These are phyloP conservation scores for Zymoseptoria brevis DNA, from an alignment of 2,329 filamentous ascomycete genomes.

Conservation along the genomic window DNA sequence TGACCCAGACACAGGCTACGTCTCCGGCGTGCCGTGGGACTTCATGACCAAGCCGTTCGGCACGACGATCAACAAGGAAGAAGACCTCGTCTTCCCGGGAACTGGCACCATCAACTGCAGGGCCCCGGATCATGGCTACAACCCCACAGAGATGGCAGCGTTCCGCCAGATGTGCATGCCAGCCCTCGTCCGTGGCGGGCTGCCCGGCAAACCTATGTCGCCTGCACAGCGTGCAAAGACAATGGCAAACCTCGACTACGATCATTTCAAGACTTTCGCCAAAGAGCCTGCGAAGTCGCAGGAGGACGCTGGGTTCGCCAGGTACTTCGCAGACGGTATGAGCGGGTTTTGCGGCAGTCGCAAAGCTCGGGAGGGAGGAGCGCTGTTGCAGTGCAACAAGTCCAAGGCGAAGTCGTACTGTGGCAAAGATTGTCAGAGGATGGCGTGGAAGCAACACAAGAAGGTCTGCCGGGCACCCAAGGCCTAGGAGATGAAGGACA, in stretches of 20 bases:
- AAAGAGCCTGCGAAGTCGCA: background rate
- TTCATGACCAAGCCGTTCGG: background rate
- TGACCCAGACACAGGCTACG: slow-evolving; percentile 1
- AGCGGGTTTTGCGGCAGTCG: too few species aligned
- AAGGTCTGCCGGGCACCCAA: background rate
- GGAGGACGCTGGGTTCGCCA: slow-evolving; percentile 2
- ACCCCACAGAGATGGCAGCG: background rate
- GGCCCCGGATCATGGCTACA: background rate
- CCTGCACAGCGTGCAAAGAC: slow-evolving; percentile 38
- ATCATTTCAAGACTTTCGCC: too few species aligned
- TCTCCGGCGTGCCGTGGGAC: slow-evolving; percentile 1
- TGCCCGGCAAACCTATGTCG: too few species aligned
- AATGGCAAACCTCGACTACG: slow-evolving; percentile 8
- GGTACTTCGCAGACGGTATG: too few species aligned
- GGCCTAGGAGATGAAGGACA: background rate
- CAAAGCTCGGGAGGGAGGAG: too few species aligned
- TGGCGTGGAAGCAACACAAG: background rate
- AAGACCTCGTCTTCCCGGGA: background rate
- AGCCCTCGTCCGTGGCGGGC: too few species aligned
- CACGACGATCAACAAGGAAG: background rate
- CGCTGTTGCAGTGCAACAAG: background rate
- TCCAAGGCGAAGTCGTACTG: background rate
- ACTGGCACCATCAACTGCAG: background rate
- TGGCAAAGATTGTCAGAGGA: background rate
- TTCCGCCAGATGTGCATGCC: background rate